A percentile compares a stretch with the other conserved stretches of the same genome.
Evolutionary conservation across 257 asterid species (phyloP).

Genomic region (Solanum commersonii): DNA sequence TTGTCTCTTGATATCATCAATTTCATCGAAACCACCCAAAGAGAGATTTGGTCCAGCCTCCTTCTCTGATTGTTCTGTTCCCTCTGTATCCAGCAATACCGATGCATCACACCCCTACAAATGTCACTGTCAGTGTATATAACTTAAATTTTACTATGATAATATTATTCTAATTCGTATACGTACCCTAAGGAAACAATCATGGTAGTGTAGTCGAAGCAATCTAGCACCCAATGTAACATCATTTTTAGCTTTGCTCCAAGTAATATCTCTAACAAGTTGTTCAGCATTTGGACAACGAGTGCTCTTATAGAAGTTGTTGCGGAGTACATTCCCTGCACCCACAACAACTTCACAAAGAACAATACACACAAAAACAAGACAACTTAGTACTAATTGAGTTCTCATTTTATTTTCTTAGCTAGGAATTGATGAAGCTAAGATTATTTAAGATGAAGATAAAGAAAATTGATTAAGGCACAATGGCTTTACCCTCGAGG

Average conservation of each 20-base stretch:
- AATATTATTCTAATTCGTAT: background rate
- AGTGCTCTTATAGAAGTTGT: conserved; percentile 3
- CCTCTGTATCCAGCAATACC: conserved; percentile 9
- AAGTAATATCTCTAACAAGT: conserved; percentile 7
- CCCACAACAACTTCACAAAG: background rate
- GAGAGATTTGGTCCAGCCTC: conserved; percentile 13
- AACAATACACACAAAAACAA: background rate
- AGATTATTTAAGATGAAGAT: background rate
- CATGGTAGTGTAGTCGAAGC: conserved; percentile 27
- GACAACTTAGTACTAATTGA: background rate
- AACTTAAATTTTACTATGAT: background rate
- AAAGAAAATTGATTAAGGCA: background rate
- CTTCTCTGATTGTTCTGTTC: conserved; percentile 7
- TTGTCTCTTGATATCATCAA: conserved; percentile 19
- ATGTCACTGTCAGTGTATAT: background rate
- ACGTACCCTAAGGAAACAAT: conserved; percentile 25
- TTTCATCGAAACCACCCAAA: conserved; percentile 14
- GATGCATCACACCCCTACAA: conserved; percentile 32
- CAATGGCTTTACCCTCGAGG: background rate
- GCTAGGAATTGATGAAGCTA: background rate
- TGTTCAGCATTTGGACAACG: conserved; percentile 13
- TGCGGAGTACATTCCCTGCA: background rate
- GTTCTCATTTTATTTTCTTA: background rate
- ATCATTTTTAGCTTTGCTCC: conserved; percentile 6
- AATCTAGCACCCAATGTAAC: conserved; percentile 17